These are phyloP conservation scores for Quercus bicolor DNA, from an alignment of 306 rosid species.

Conservation along the genomic window DNA sequence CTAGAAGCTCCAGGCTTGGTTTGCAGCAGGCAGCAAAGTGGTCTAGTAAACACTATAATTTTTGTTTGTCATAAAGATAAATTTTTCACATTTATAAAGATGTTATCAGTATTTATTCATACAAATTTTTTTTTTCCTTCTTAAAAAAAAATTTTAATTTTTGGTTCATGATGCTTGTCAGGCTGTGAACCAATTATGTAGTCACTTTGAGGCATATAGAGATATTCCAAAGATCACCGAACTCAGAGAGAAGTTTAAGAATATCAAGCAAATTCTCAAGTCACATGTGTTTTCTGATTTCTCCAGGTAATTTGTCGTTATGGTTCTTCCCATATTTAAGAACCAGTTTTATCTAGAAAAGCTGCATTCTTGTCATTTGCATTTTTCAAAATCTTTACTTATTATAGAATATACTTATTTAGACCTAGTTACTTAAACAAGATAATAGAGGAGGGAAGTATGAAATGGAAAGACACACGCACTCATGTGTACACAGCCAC, in stretches of 20 bases:
- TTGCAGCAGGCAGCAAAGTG: not conserved
- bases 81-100: constrained; percentile 10
- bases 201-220: constrained; percentile 97
- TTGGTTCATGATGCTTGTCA: constrained; percentile 41
- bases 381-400: too few species aligned
- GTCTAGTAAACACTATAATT: not conserved
- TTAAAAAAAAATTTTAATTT: not conserved
- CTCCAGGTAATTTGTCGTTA: constrained; percentile 59
- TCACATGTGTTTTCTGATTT: constrained; percentile 97
- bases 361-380: too few species aligned
- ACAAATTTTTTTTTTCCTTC: not conserved
- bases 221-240: constrained; percentile 96
- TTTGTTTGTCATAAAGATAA: not conserved
- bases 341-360: not conserved
- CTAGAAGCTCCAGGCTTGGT: not conserved
- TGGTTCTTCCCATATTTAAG: not conserved
- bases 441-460: too few species aligned
- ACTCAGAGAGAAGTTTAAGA: constrained; percentile 96
- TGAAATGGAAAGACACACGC: too few species aligned
- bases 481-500: too few species aligned
- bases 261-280: constrained; percentile 95
- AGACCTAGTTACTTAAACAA: too few species aligned
- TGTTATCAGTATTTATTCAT: not conserved
- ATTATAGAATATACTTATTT: too few species aligned
- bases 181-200: constrained; percentile 98